Evolutionary conservation across 352 stramenopile genomes (phyloP).

Genomic region (Phytophthora podocarpi): DNA sequence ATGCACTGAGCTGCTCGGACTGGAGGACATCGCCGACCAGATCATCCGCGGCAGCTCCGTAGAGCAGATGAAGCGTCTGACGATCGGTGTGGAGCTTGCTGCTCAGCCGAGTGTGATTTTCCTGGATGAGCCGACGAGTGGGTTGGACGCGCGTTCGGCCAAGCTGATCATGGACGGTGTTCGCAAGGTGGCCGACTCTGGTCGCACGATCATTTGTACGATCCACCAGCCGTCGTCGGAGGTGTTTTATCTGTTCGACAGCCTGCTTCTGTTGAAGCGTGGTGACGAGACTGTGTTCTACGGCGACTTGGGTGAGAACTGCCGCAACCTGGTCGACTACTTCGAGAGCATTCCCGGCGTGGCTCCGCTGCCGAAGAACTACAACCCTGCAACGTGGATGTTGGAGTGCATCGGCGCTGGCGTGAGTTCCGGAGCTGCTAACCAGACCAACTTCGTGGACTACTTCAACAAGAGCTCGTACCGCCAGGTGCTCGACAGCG

Average conservation of each 20-base stretch:
- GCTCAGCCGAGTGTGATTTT: conserved; percentile 19
- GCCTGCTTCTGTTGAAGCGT: conserved; percentile 74
- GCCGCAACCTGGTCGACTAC: conserved; percentile 38
- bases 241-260: conserved; percentile 83
- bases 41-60: no score
- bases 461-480: conserved; percentile 13
- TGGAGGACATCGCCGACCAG: no score
- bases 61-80: no score
- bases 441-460: conserved; percentile 15
- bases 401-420: no score
- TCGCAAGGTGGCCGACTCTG: no score
- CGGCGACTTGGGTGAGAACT: conserved; percentile 38
- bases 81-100: conserved; percentile 15
- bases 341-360: conserved; percentile 29
- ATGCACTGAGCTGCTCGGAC: no score
- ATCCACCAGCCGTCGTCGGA: no score
- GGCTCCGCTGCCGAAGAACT: conserved; percentile 39
- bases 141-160: no score
- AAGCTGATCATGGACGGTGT: no score
- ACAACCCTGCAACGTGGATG: conserved; percentile 26
- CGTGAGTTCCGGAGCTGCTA: conserved; percentile 17
- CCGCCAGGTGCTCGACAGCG: background rate
- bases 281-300: conserved; percentile 42
- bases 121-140: conserved; percentile 16
- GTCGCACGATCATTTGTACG: no score